Conservation (phyloP, 345 rosid species). For the Eucalyptus sideroxylon region DNA sequence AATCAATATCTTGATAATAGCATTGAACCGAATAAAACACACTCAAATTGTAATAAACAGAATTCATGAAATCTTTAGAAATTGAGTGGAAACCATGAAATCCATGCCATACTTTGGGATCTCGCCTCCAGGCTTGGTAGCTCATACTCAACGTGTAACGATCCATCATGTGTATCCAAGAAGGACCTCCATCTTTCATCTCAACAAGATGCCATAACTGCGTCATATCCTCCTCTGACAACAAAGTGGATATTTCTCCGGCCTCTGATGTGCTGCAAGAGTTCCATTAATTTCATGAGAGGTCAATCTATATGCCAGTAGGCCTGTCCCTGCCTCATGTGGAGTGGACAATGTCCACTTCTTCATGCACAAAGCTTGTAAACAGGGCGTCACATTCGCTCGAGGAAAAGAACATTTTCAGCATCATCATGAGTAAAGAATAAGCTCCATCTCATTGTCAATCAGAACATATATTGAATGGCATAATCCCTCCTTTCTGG, state of each 20-base stretch:
- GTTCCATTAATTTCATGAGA: not conserved
- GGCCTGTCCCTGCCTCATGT: not conserved
- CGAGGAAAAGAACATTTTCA: not conserved
- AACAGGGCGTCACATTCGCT: not conserved
- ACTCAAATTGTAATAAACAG: not conserved
- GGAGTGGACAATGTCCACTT: not conserved
- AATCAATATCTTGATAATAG: not conserved
- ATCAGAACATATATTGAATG: not conserved
- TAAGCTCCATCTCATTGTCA: not conserved
- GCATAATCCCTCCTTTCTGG: not conserved
- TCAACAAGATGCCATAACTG: conserved; percentile 48
- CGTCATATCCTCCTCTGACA: conserved; percentile 53
- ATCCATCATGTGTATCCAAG: conserved; percentile 76
- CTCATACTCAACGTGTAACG: conserved; percentile 43
- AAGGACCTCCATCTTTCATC: conserved; percentile 65
- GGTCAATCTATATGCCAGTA: not conserved
- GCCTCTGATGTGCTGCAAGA: conserved; percentile 12
- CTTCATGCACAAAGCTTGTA: not conserved
- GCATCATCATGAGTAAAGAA: not conserved
- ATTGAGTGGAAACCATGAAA: not conserved
- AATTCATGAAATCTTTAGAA: not conserved
- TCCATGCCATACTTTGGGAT: conserved; percentile 29
- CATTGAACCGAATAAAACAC: not conserved
- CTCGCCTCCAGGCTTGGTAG: conserved; percentile 77
- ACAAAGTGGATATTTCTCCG: conserved; percentile 23